Conservation (phyloP, 2,329 filamentous ascomycete species). For the Diaporthe sp. region DNA sequence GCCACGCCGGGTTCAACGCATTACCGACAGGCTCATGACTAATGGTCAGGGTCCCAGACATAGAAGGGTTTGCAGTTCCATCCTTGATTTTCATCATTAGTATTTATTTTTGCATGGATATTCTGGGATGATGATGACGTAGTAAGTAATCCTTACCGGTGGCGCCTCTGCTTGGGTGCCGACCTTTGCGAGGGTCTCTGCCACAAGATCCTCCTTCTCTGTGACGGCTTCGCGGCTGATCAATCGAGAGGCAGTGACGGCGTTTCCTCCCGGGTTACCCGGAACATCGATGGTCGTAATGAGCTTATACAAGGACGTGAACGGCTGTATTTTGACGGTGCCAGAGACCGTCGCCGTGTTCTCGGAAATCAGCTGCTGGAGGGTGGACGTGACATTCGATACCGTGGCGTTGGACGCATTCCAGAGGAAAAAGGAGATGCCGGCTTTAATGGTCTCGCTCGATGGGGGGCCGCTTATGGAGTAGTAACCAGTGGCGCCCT, state of each 20-base stretch:
- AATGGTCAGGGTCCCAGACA: neutral
- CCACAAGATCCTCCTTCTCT: neutral
- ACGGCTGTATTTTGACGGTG: neutral
- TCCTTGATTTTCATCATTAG: neutral
- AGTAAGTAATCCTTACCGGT: neutral
- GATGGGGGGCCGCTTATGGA: neutral
- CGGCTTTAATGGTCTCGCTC: neutral
- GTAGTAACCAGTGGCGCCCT: neutral
- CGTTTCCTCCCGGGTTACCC: neutral
- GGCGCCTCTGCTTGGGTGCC: neutral
- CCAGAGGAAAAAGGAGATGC: neutral
- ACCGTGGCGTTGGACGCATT: neutral
- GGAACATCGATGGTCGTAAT: neutral
- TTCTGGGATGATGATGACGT: too few species aligned
- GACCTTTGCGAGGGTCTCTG: neutral
- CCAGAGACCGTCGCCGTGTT: neutral
- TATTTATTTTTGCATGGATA: too few species aligned
- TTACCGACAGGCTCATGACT: neutral
- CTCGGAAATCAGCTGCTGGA: neutral
- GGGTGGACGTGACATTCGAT: neutral
- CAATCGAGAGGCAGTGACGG: neutral
- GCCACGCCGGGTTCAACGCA: neutral
- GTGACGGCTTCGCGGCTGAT: neutral
- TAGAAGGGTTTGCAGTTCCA: neutral
- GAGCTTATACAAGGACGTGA: neutral